These are phyloP conservation scores for Hypoxylon sp. DNA, from an alignment of 2,329 filamentous ascomycete species.

Conservation along the genomic window DNA sequence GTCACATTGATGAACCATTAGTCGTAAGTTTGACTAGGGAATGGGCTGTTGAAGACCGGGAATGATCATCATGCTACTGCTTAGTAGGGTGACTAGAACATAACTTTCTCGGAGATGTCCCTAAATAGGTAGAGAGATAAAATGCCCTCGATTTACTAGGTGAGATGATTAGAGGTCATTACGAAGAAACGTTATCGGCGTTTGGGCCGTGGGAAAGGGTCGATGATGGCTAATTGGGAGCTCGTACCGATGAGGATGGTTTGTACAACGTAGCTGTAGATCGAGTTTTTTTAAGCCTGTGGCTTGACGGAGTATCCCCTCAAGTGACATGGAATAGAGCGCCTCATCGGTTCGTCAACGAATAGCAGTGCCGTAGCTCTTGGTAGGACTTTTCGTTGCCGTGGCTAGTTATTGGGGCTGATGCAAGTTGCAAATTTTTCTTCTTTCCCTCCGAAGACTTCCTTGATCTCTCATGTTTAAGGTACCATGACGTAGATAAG, in stretches of 20 bases:
- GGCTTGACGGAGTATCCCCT: not conserved
- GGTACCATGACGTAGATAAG: constrained; percentile 28
- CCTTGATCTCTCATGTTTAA: constrained; percentile 15
- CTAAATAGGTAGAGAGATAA: not conserved
- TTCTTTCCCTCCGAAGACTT: constrained; percentile 15
- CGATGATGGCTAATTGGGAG: not conserved
- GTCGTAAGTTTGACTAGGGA: not conserved
- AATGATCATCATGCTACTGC: not conserved
- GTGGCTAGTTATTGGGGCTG: constrained; percentile 21
- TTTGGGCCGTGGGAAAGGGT: not conserved
- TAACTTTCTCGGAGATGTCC: not conserved
- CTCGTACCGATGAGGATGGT: not conserved
- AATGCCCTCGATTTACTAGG: not conserved
- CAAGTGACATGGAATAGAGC: not conserved
- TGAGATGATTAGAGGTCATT: not conserved
- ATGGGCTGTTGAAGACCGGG: not conserved
- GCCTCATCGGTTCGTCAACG: not conserved
- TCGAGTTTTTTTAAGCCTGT: too few relatives aligned
- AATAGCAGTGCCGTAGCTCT: not conserved
- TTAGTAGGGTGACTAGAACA: not conserved
- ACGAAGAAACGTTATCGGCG: not conserved
- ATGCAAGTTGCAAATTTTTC: not conserved
- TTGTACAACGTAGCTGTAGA: not conserved
- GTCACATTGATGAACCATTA: not conserved
- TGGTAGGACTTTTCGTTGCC: not conserved